These are phyloP conservation scores for Solanum peruvianum DNA, from an alignment of 257 asterid genomes.

Conservation along the genomic window DNA sequence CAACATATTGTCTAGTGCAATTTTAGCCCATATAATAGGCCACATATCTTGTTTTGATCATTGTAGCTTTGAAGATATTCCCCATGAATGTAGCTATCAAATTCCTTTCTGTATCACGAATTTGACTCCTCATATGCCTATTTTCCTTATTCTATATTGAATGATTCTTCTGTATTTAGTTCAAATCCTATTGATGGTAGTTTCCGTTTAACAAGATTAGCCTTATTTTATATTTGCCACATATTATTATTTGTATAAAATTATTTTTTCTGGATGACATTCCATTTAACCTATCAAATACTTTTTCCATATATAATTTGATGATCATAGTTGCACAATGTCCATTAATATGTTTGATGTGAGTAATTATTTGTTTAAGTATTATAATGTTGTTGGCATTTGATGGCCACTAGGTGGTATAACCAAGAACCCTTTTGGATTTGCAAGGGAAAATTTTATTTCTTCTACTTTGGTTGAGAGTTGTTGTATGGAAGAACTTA, in stretches of 20 bases:
- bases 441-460: background rate
- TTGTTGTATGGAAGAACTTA: too few relatives aligned
- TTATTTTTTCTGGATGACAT: background rate
- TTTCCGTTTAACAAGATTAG: background rate
- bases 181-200: background rate
- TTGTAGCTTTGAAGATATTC: background rate
- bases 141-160: background rate
- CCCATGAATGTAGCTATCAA: background rate
- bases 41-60: background rate
- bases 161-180: background rate
- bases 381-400: too few relatives aligned
- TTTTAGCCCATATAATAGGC: background rate
- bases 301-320: background rate
- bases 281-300: background rate
- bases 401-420: background rate
- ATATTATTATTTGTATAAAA: too few relatives aligned
- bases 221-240: background rate
- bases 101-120: too few relatives aligned
- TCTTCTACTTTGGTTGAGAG: too few relatives aligned
- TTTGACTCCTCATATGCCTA: background rate
- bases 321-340: background rate
- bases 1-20: background rate
- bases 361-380: background rate
- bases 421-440: background rate
- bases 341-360: too few relatives aligned